A percentile compares a stretch with the other conserved stretches of the same genome.
Conservation (phyloP, 2,329 filamentous ascomycete species). For the Botrytis aclada region DNA sequence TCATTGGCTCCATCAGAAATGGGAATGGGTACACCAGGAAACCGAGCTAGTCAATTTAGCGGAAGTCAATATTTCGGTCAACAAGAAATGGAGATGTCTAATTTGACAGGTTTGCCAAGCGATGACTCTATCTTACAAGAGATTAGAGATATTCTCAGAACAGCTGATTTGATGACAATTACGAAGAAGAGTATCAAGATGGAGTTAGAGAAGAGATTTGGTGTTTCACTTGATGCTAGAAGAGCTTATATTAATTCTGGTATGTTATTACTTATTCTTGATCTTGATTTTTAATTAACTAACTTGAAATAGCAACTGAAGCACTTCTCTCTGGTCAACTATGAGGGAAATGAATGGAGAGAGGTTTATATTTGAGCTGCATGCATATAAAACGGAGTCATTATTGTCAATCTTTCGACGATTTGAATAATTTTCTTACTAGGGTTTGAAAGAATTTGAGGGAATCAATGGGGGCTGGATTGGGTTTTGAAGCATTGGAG, state of each 20-base stretch:
- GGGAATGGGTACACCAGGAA: constrained; percentile 35
- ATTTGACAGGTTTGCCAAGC: constrained; percentile 69
- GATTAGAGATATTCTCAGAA: constrained; percentile 89
- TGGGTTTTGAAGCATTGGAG: constrained; percentile 8
- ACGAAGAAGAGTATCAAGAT: constrained; percentile 98
- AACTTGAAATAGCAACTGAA: constrained; percentile 60
- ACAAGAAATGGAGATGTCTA: constrained; percentile 70
- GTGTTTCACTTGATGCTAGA: constrained; percentile 79
- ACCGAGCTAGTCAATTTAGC: constrained; percentile 42
- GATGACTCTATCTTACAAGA: constrained; percentile 90
- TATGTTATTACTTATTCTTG: constrained; percentile 48
- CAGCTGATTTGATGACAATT: constrained; percentile 92
- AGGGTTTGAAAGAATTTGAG: background rate
- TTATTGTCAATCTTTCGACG: background rate
- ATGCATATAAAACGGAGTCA: constrained; percentile 17
- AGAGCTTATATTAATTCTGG: constrained; percentile 91
- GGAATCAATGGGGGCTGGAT: background rate
- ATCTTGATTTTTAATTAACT: background rate
- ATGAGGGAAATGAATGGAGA: constrained; percentile 38
- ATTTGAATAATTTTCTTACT: background rate
- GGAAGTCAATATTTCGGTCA: constrained; percentile 52
- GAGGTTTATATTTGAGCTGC: background rate
- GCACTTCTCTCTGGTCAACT: constrained; percentile 74
- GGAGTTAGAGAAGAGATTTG: constrained; percentile 88
- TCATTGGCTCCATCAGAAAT: constrained; percentile 73